A percentile compares a stretch with the other conserved stretches of the same genome.
These are phyloP conservation scores for Calonectria honghensis DNA, from an alignment of 2,329 filamentous ascomycete genomes.

Conservation along the genomic window DNA sequence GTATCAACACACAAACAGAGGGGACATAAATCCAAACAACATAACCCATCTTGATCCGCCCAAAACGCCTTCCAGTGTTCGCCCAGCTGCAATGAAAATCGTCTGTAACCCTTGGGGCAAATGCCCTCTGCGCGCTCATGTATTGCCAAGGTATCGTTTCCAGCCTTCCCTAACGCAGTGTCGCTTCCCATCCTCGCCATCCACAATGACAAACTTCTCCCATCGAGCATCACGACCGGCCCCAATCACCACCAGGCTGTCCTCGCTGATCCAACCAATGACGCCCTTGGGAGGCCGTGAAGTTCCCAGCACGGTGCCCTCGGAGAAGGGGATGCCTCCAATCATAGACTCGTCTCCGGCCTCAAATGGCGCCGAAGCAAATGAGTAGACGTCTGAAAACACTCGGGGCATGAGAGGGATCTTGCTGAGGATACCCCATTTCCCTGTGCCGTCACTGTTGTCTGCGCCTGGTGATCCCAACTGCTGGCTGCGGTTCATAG, in stretches of 20 bases:
- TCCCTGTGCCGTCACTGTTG: constrained; percentile 76
- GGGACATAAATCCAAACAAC: constrained; percentile 39
- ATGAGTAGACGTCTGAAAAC: constrained; percentile 93
- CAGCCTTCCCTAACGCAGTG: constrained; percentile 84
- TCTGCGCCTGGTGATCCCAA: constrained; percentile 56
- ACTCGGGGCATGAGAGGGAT: constrained; percentile 89
- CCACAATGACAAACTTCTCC: constrained; percentile 88
- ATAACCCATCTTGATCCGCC: constrained; percentile 45
- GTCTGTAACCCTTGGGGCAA: neutral
- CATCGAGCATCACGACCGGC: constrained; percentile 88
- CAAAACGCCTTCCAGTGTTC: constrained; percentile 51
- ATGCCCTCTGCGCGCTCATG: constrained; percentile 49
- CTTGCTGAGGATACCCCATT: constrained; percentile 90
- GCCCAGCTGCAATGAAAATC: constrained; percentile 41
- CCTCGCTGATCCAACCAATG: constrained; percentile 88
- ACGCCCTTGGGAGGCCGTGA: constrained; percentile 84
- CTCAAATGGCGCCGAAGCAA: constrained; percentile 87
- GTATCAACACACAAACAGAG: constrained; percentile 40
- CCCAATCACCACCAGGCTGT: constrained; percentile 84
- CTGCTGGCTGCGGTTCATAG: constrained; percentile 58
- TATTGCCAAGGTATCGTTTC: constrained; percentile 82
- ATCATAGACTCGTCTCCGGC: constrained; percentile 82
- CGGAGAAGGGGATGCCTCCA: constrained; percentile 65
- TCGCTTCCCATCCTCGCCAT: constrained; percentile 80
- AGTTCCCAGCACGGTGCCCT: constrained; percentile 68